Evolutionary conservation across 2,329 filamentous ascomycete genomes (phyloP).

Genomic region (Xylariaceae sp.): DNA sequence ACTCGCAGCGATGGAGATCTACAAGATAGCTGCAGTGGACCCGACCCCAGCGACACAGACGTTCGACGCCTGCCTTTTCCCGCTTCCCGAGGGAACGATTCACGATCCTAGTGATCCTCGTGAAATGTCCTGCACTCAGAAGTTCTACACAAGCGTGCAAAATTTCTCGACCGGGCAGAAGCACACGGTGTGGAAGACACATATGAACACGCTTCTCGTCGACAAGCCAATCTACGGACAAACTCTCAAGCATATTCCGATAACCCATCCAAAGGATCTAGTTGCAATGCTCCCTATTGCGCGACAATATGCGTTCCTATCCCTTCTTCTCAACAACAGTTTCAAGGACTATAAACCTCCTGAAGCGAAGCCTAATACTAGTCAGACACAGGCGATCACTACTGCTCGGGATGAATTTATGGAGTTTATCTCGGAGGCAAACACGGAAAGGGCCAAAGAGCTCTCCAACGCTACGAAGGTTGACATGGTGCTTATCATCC

Average conservation of each 20-base stretch:
- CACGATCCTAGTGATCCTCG: constrained; percentile 56
- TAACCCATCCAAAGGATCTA: constrained; percentile 74
- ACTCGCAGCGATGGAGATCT: constrained; percentile 57
- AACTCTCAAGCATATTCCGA: constrained; percentile 63
- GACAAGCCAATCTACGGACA: constrained; percentile 71
- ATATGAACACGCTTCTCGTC: constrained; percentile 62
- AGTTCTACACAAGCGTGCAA: constrained; percentile 40
- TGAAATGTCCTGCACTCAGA: constrained; percentile 46
- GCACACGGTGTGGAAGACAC: constrained; percentile 30
- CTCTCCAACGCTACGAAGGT: constrained; percentile 23
- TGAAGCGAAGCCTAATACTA: constrained; percentile 12
- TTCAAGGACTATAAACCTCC: constrained; percentile 40
- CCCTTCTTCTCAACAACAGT: constrained; percentile 57
- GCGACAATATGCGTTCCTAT: constrained; percentile 70
- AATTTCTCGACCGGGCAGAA: constrained; percentile 22
- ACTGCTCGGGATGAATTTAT: constrained; percentile 17
- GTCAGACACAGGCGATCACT: constrained; percentile 15
- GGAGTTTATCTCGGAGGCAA: constrained; percentile 13
- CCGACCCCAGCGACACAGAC: constrained; percentile 39
- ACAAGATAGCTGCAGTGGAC: constrained; percentile 49
- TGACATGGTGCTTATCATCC: constrained; percentile 50
- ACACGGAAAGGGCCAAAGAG: neutral
- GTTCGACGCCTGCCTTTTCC: constrained; percentile 56
- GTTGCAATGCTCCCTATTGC: constrained; percentile 68
- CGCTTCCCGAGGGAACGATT: constrained; percentile 41